Evolutionary conservation across 768 basidiomycete species (phyloP).

Genomic region (Lenzites betulinus): DNA sequence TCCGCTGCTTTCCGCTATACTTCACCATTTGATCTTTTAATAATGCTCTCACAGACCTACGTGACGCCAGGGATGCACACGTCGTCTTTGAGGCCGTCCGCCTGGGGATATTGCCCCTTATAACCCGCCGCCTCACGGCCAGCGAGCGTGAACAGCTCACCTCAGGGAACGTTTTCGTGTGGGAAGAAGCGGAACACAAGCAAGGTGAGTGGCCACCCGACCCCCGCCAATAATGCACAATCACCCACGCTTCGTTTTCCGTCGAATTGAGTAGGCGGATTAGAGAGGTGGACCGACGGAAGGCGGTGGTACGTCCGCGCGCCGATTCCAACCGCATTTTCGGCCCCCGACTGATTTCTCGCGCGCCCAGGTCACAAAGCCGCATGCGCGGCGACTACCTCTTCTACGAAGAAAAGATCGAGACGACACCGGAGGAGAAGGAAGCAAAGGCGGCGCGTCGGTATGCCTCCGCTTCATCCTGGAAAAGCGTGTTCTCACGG

Average conservation of each 20-base stretch:
- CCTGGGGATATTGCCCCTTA: constrained; percentile 65
- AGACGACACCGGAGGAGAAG: constrained; percentile 76
- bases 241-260: constrained; percentile 15
- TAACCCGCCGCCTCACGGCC: constrained; percentile 68
- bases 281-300: constrained; percentile 82
- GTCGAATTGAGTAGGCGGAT: constrained; percentile 36
- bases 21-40: neutral
- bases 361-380: constrained; percentile 68
- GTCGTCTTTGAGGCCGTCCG: constrained; percentile 77
- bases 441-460: constrained; percentile 79
- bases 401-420: constrained; percentile 84
- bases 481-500: constrained; percentile 2
- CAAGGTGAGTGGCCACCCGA: constrained; percentile 27
- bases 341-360: neutral
- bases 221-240: constrained; percentile 23
- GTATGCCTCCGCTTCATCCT: constrained; percentile 37
- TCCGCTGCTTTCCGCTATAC: neutral
- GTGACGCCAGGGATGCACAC: constrained; percentile 80
- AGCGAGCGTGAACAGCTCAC: constrained; percentile 67
- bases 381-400: constrained; percentile 82
- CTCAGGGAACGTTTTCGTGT: constrained; percentile 81
- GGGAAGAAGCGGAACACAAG: constrained; percentile 81
- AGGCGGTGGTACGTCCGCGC: constrained; percentile 59
- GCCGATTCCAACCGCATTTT: constrained; percentile 5
- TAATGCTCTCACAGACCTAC: constrained; percentile 52